A percentile compares a stretch with the other conserved stretches of the same genome.
Evolutionary conservation across 2,329 filamentous ascomycete species (phyloP).

Genomic region (Davidsoniella eucalypti): DNA sequence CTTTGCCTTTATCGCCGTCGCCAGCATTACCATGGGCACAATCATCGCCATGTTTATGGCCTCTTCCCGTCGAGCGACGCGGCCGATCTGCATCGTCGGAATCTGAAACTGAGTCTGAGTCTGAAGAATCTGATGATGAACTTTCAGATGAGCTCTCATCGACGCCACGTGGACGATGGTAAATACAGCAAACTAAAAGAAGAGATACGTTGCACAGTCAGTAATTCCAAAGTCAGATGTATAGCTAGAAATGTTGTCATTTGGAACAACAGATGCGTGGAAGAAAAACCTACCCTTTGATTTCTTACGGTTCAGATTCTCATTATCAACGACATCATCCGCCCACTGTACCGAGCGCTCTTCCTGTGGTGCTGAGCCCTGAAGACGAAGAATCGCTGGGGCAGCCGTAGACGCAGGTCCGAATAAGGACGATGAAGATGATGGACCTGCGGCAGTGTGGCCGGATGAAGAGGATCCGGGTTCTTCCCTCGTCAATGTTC

Average conservation of each 20-base stretch:
- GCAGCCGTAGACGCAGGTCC: neutral
- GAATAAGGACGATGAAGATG: neutral
- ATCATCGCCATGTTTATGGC: neutral
- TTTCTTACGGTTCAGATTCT: conserved; percentile 82
- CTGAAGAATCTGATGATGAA: conserved; percentile 36
- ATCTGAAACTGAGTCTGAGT: conserved; percentile 16
- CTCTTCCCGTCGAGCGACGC: conserved; percentile 13
- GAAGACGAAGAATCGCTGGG: conserved; percentile 30
- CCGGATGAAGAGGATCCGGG: neutral
- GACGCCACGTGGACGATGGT: conserved; percentile 67
- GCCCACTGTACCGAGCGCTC: conserved; percentile 72
- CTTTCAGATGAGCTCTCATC: conserved; percentile 50
- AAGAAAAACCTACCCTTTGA: conserved; percentile 55
- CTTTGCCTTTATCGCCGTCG: conserved; percentile 25
- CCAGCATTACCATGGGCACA: conserved; percentile 19
- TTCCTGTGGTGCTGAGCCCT: conserved; percentile 29
- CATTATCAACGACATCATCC: conserved; percentile 85
- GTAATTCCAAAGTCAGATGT: no score
- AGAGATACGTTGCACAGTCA: neutral
- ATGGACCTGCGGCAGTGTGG: neutral
- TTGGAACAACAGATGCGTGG: neutral
- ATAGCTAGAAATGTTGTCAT: neutral
- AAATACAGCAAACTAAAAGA: conserved; percentile 85
- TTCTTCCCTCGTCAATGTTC: neutral
- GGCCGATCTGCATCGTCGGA: conserved; percentile 19